phyloP scores from a whole-genome alignment of 2,329 filamentous ascomycete species.

The Gremmenia infestans region DNA sequence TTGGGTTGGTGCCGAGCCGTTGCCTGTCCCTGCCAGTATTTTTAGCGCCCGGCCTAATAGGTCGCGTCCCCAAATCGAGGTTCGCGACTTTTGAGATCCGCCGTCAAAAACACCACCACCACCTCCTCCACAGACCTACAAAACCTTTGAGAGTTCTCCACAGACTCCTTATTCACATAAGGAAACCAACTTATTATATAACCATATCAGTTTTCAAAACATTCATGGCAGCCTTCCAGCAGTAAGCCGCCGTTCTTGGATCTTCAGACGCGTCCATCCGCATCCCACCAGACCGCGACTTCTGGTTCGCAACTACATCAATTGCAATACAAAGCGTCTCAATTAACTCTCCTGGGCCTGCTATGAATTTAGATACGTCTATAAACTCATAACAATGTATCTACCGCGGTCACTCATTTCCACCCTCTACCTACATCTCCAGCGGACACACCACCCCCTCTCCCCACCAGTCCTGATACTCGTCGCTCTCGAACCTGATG shows the following conservation, averaged over 20 bases:
- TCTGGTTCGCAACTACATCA: not conserved
- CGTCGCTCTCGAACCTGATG: conserved; percentile 89
- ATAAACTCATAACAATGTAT: conserved; percentile 62
- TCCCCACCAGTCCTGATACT: conserved; percentile 89
- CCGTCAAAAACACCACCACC: not conserved
- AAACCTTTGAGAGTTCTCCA: not conserved
- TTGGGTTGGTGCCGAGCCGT: not conserved
- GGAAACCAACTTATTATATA: not conserved
- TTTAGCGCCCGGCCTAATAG: not conserved
- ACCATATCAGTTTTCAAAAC: not conserved
- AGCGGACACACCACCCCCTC: conserved; percentile 80
- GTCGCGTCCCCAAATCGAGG: conserved; percentile 5
- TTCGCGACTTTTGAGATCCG: not conserved
- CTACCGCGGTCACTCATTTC: conserved; percentile 84
- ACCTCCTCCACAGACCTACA: not conserved
- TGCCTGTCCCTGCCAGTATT: not conserved
- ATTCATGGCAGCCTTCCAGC: not conserved
- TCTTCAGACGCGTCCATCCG: not conserved
- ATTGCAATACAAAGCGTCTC: not conserved
- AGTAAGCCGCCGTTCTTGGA: not conserved
- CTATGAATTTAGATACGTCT: conserved; percentile 13
- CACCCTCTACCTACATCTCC: conserved; percentile 85
- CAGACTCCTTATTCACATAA: not conserved
- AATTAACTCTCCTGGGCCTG: not conserved
- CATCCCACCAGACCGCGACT: not conserved